Evolutionary conservation across 345 rosid species (phyloP).

Genomic region (Firmiana major): DNA sequence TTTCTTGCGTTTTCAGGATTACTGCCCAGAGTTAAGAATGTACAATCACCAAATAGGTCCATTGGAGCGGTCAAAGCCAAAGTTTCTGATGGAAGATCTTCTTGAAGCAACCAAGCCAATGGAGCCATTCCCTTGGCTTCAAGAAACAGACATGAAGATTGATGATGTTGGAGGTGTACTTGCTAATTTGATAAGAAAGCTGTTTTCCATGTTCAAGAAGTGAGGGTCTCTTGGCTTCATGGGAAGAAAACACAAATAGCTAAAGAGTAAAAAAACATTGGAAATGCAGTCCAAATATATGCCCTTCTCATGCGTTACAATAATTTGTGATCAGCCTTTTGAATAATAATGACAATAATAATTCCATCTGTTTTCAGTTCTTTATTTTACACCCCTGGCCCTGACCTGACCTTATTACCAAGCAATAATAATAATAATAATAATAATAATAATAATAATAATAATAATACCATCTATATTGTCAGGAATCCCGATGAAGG

Average conservation of each 20-base stretch:
- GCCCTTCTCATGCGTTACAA: background rate
- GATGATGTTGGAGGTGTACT: constrained; percentile 34
- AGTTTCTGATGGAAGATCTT: constrained; percentile 45
- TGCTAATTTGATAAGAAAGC: constrained; percentile 25
- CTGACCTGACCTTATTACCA: too few relatives aligned
- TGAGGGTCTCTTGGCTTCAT: background rate
- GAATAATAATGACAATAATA: too few relatives aligned
- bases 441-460: too few relatives aligned
- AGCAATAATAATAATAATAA: too few relatives aligned
- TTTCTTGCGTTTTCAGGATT: constrained; percentile 21
- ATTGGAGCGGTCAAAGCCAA: constrained; percentile 41
- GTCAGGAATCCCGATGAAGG: too few relatives aligned
- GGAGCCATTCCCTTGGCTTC: constrained; percentile 63
- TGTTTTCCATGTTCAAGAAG: constrained; percentile 33
- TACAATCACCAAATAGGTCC: constrained; percentile 51
- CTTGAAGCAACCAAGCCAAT: constrained; percentile 52
- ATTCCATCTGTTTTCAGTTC: too few relatives aligned
- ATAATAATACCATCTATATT: too few relatives aligned
- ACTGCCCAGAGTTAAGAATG: constrained; percentile 40
- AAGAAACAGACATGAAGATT: constrained; percentile 59
- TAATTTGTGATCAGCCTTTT: too few relatives aligned
- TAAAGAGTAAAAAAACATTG: constrained; percentile 29
- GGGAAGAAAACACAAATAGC: constrained; percentile 14
- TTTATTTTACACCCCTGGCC: too few relatives aligned
- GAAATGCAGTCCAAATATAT: constrained; percentile 12